Evolutionary conservation across 495 filamentous ascomycete species (phyloP), one percentile per base, ranked within the genome.

Genomic region (Aspergillus incahuasiensis): DNA sequence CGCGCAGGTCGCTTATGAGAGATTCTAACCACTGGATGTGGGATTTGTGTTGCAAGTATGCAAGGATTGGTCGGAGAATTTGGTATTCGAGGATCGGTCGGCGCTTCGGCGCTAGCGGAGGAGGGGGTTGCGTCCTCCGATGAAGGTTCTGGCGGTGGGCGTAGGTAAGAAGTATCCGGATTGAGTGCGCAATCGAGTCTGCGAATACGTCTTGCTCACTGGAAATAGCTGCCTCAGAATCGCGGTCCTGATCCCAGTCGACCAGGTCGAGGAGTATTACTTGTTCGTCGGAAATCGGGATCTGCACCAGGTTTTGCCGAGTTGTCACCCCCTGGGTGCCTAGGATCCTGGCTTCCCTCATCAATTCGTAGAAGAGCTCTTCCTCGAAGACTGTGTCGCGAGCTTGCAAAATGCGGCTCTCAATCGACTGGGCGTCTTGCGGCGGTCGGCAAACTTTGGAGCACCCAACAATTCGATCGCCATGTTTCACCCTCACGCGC

Each of bases 291-390:
- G 78, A 74, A 3, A 80, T 63, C n/a, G 80, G 72, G 60, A 85
- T 81, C n/a, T 67, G 81, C 40, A 86, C 74, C 40, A 74, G 72
- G 52, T 80, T 82, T 25, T 81, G 78, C 24, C 77, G 74, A 5
- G 83, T 76, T 15, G 78, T 82, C 11, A 96, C 85, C 8, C 84
- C 80, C 20, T 84, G 82, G 40, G 79, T 80, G 9, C 82, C 77
- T 35, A 95, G 71, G 0, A 78, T 72, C 6, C 90, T 84, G 2
- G 87, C 85, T 71, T 99, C 95, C 11, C 88, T 81, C 45, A 86
- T 83, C 19, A 99, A 68, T 68, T 97, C 94, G 58, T 95, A 85
- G 78, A 91, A 95, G n/a, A 99, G 71, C 65, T 99, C 95, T 63
- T 96, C 86, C 51, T 92, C 88, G 64, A 89, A 97, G 1, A 95